These are phyloP conservation scores for Kluyveromyces nonfermentans DNA, from an alignment of 805 yeast genomes.

Conservation along the genomic window DNA sequence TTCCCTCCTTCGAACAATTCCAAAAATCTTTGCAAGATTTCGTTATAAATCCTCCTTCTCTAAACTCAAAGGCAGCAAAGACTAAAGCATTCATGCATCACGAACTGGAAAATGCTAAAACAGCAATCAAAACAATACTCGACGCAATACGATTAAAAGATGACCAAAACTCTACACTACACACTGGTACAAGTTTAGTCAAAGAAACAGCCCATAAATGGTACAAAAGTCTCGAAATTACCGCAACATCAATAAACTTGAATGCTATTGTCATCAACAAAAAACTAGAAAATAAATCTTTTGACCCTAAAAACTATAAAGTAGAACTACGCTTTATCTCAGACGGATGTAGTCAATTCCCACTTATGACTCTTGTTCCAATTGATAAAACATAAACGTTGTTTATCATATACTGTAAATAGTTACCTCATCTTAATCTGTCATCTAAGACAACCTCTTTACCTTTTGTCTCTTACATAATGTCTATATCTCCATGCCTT, in stretches of 20 bases:
- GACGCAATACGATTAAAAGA: constrained; percentile 16
- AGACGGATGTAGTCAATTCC: constrained; percentile 16
- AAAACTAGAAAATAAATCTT: constrained; percentile 2
- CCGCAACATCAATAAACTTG: constrained; percentile 9
- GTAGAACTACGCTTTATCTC: constrained; percentile 8
- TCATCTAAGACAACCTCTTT: neutral
- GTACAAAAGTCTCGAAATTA: constrained; percentile 19
- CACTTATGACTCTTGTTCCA: constrained; percentile 10
- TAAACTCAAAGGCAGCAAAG: constrained; percentile 11
- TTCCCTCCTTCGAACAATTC: constrained; percentile 39
- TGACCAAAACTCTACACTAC: constrained; percentile 7
- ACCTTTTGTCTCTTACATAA: too few species aligned
- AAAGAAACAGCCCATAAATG: constrained; percentile 24
- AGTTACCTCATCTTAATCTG: neutral
- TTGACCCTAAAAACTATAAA: constrained; percentile 1
- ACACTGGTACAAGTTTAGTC: constrained; percentile 23
- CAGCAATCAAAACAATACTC: constrained; percentile 10
- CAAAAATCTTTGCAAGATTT: constrained; percentile 17
- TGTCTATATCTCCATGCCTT: too few species aligned
- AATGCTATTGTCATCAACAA: constrained; percentile 9
- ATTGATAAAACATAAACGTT: too few species aligned
- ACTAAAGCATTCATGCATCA: constrained; percentile 11
- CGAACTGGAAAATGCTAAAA: constrained; percentile 12
- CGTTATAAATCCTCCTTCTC: constrained; percentile 13
- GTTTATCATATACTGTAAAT: neutral